A percentile compares a stretch with the other conserved stretches of the same genome.
Evolutionary conservation across 768 basidiomycete species (phyloP).

Genomic region (Clavulina sp.): DNA sequence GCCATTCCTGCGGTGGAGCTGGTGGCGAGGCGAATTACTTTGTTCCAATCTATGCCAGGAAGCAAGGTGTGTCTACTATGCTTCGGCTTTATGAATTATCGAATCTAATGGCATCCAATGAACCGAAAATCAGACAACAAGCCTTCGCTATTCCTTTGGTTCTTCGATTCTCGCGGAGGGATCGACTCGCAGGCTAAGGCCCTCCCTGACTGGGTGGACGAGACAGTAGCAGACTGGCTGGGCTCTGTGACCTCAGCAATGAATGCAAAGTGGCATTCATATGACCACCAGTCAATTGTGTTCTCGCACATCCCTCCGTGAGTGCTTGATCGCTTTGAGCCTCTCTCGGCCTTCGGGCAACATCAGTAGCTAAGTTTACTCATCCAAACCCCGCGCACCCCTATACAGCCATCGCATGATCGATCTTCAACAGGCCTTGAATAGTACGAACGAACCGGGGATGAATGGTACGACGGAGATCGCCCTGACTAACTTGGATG

Average conservation of each 20-base stretch:
- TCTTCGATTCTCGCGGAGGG: constrained; percentile 63
- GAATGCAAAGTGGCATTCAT: constrained; percentile 41
- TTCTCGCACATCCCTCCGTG: constrained; percentile 67
- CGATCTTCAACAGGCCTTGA: constrained; percentile 20
- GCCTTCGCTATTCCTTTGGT: constrained; percentile 50
- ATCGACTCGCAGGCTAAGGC: constrained; percentile 26
- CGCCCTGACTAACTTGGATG: constrained; percentile 19
- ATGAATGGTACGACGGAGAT: constrained; percentile 21
- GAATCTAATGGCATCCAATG: background rate
- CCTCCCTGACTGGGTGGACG: constrained; percentile 53
- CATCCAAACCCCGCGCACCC: constrained; percentile 15
- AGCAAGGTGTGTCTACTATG: constrained; percentile 6
- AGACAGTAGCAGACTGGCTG: constrained; percentile 45
- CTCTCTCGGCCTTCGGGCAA: background rate
- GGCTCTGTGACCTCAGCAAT: constrained; percentile 32
- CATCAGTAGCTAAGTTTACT: background rate
- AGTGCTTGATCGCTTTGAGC: background rate
- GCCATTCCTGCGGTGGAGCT: too few relatives aligned
- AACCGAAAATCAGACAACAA: constrained; percentile 20
- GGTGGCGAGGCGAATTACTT: constrained; percentile 57
- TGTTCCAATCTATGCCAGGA: constrained; percentile 38
- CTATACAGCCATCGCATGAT: constrained; percentile 5
- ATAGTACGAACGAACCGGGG: constrained; percentile 26
- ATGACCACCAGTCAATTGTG: constrained; percentile 35
- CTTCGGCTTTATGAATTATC: background rate